Evolutionary conservation across 2,329 filamentous ascomycete species (phyloP), one percentile per base, ranked within the genome.

Genomic region (Teratosphaeria zuluensis): DNA sequence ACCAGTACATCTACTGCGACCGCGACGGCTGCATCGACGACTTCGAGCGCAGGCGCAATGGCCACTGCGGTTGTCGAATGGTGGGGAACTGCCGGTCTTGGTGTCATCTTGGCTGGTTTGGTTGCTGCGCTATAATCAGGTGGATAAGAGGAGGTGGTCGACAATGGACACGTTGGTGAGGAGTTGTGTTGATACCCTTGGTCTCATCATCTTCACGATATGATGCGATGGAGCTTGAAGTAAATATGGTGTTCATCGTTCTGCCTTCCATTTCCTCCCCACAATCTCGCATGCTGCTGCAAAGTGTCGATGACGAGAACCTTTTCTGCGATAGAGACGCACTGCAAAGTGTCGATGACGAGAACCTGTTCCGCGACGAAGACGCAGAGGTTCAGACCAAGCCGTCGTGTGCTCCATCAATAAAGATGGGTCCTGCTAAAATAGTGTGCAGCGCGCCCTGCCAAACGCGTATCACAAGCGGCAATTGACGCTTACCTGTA

Each of bases 31-130:
- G 33, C 56, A 12, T 33, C 58, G 2, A 28, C 52, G 24, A 28
- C 56, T n/a, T 19, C 57, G 46, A 55, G 30, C 19, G 55, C 60
- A 16, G 53, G 51, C 12, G 57, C 54, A 12, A 42, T 42, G 42
- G 42, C 19, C 6, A 46, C 21, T 21, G 55, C 58, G 55, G 30
- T 11, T 14, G 28, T 31, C 52, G 30, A 21, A 32, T 54, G 30
- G 55, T 54, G n/a, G 56, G 55, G 14, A 30, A 54, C 42, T 53
- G 57, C 19, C 6, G 52, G 52, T 16, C 19, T 59, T 28, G 61
- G 61, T 4, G 32, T 61, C 30, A 33, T 59, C 24, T n/a, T 61
- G 33, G 61, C 59, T 55, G 61, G 54, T 12, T 2, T 62, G 12
- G 32, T 59, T 30, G 61, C 61, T 38, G 59, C 54, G 48, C 31